Conservation (phyloP, 768 basidiomycete species). For the Sporobolomyces roseus region DNA sequence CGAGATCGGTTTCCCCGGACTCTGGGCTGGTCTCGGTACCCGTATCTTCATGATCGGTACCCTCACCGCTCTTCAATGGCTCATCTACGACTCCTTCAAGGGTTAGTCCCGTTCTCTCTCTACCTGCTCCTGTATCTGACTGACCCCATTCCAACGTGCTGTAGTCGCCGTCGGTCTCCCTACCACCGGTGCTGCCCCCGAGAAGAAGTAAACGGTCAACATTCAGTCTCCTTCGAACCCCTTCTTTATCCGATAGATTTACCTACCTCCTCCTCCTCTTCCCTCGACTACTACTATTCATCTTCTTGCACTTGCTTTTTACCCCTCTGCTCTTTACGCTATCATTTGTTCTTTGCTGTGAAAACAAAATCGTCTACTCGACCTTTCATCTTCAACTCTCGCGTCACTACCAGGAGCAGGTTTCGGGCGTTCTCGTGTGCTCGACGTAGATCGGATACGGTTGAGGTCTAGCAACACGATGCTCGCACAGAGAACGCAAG, state of each 20-base stretch:
- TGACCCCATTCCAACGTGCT: conserved; percentile 70
- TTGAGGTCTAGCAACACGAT: too few species aligned
- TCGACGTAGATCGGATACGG: too few species aligned
- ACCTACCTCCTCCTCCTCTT: conserved; percentile 2
- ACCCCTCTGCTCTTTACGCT: too few species aligned
- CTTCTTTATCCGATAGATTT: background rate
- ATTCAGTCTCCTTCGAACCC: background rate
- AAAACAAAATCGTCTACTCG: too few species aligned
- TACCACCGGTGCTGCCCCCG: conserved; percentile 37
- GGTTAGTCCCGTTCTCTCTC: conserved; percentile 1
- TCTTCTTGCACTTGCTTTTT: background rate
- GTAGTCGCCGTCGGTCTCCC: conserved; percentile 49
- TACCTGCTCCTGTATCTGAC: background rate
- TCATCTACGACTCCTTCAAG: conserved; percentile 90
- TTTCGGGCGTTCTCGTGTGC: too few species aligned
- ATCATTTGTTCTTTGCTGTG: too few species aligned
- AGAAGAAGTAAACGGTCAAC: conserved; percentile 27
- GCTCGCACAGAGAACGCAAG: too few species aligned
- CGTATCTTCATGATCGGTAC: conserved; percentile 55
- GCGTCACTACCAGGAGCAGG: too few species aligned
- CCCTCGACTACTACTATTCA: background rate
- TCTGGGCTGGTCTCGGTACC: conserved; percentile 65
- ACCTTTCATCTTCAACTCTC: too few species aligned
- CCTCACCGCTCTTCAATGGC: conserved; percentile 55
- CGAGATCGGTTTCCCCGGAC: conserved; percentile 45